Evolutionary conservation across 2,329 filamentous ascomycete genomes (phyloP).

Genomic region (Lojkania enalia): DNA sequence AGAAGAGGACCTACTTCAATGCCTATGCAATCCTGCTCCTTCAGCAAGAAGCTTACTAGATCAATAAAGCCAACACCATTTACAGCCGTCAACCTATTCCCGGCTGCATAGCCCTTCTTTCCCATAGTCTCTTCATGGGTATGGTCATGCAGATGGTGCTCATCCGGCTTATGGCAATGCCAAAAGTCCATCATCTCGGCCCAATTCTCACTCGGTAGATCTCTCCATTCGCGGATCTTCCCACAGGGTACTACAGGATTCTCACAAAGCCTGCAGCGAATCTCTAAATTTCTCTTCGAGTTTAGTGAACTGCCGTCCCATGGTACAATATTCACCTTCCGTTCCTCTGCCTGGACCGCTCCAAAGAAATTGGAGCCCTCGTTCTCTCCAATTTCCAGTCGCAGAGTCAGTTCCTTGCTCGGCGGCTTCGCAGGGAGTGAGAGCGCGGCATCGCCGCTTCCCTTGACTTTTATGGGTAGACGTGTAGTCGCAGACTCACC

Average conservation of each 20-base stretch:
- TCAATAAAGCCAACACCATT: slow-evolving; percentile 77
- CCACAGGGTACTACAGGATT: slow-evolving; percentile 20
- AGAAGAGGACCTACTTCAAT: slow-evolving; percentile 47
- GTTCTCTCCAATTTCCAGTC: slow-evolving; percentile 56
- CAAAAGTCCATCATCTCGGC: slow-evolving; percentile 99
- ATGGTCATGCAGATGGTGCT: slow-evolving; percentile 60
- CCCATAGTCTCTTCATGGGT: slow-evolving; percentile 35
- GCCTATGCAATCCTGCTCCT: slow-evolving; percentile 64
- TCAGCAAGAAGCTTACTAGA: slow-evolving; percentile 73
- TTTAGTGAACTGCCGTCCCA: slow-evolving; percentile 48
- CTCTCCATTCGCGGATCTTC: slow-evolving; percentile 69
- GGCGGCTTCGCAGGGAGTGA: slow-evolving; percentile 53
- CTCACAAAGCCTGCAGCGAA: slow-evolving; percentile 35
- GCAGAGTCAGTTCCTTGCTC: slow-evolving; percentile 56
- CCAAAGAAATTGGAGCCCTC: slow-evolving; percentile 36
- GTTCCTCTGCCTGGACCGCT: slow-evolving; percentile 31
- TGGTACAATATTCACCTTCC: slow-evolving; percentile 45
- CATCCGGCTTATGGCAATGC: slow-evolving; percentile 93
- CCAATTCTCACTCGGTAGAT: slow-evolving; percentile 95
- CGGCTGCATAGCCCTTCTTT: slow-evolving; percentile 77
- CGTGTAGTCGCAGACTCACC: slow-evolving; percentile 49
- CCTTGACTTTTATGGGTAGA: slow-evolving; percentile 52
- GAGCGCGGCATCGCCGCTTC: slow-evolving; percentile 51
- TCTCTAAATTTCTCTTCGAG: slow-evolving; percentile 18
- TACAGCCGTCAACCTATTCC: slow-evolving; percentile 70